These are phyloP conservation scores for Aureobasidium pullulans DNA, from an alignment of 2,329 filamentous ascomycete genomes.

Conservation along the genomic window DNA sequence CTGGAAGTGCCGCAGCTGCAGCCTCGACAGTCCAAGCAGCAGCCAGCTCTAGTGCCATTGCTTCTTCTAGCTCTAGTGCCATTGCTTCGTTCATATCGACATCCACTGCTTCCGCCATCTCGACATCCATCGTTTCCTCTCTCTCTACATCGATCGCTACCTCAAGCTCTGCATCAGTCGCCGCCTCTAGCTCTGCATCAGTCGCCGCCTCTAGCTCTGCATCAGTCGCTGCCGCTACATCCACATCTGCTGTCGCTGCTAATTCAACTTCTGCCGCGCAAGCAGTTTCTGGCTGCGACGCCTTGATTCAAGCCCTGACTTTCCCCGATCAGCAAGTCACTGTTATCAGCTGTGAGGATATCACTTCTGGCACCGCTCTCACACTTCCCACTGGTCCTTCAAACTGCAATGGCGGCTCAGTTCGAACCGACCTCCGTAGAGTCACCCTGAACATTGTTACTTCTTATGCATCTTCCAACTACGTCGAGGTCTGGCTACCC, in stretches of 20 bases:
- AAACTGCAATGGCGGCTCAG: not conserved
- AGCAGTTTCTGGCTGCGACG: not conserved
- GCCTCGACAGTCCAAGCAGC: not conserved
- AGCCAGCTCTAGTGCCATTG: not conserved
- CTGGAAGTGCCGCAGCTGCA: not conserved
- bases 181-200: no score
- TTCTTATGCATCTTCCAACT: not conserved
- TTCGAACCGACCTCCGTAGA: not conserved
- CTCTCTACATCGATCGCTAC: no score
- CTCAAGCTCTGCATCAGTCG: no score
- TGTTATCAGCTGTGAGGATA: not conserved
- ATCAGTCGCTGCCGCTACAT: not conserved
- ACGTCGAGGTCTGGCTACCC: constrained; percentile 39
- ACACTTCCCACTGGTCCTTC: not conserved
- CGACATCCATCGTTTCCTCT: no score
- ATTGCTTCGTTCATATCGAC: no score
- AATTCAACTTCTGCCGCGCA: not conserved
- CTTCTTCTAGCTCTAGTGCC: not conserved
- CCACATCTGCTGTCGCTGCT: not conserved
- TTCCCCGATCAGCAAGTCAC: not conserved
- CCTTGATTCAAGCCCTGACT: not conserved
- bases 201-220: not conserved
- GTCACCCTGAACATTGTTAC: not conserved
- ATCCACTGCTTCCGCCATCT: no score
- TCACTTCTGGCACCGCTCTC: not conserved